These are phyloP conservation scores for Eimeria sp. DNA, from an alignment of 169 alveolate species.

Conservation along the genomic window DNA sequence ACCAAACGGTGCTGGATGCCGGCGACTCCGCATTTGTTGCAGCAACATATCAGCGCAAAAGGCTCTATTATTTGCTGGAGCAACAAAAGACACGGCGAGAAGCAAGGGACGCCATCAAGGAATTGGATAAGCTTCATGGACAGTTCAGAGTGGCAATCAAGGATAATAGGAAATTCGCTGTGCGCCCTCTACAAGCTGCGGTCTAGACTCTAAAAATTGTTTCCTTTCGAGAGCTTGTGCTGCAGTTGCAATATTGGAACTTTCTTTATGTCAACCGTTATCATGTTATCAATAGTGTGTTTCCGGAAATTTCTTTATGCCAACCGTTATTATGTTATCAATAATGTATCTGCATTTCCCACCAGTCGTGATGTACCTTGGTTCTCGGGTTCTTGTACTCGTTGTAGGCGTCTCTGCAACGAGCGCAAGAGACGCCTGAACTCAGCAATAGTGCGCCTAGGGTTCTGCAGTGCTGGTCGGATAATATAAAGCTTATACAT, in stretches of 20 bases:
- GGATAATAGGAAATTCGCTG: conserved; percentile 21
- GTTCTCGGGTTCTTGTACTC: too few species aligned
- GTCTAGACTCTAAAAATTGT: neutral
- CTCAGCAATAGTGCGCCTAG: too few species aligned
- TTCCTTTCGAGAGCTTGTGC: neutral
- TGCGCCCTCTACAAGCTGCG: neutral
- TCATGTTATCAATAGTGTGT: too few species aligned
- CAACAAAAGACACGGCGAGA: conserved; percentile 63
- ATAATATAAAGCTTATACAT: too few species aligned
- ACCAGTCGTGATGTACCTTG: too few species aligned
- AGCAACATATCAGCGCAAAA: conserved; percentile 57
- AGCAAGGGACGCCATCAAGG: conserved; percentile 64
- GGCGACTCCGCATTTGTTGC: conserved; percentile 64
- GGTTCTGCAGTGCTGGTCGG: too few species aligned
- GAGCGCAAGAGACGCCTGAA: too few species aligned
- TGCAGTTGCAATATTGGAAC: neutral
- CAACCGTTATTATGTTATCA: too few species aligned
- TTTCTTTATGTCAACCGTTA: neutral
- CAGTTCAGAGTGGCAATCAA: conserved; percentile 45
- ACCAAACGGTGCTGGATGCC: conserved; percentile 66
- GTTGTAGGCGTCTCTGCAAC: too few species aligned
- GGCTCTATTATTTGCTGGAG: conserved; percentile 47
- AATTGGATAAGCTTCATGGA: conserved; percentile 35
- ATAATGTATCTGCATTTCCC: too few species aligned
- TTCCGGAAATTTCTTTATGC: too few species aligned